Base-by-base conservation (phyloP, 768 basidiomycete genomes). In the Pulveroboletus frians region DNA sequence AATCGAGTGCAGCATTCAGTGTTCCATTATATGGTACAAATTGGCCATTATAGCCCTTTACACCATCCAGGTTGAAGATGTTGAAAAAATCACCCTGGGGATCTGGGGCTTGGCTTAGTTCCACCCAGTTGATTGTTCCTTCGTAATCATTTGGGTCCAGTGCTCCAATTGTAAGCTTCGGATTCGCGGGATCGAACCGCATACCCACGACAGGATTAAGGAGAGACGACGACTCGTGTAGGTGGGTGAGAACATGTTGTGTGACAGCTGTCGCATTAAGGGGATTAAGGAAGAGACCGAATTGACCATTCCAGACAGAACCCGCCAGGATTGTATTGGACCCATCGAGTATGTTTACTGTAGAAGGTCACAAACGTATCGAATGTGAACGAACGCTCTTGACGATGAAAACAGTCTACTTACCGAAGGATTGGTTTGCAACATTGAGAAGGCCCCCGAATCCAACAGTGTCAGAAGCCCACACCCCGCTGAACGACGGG, bases 181-280 rank as follows among this genome's bases (percentile, higher is more conserved):
- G 64, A n/a, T 61, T 63, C 10, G 14, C 35, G 29, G 64, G 55
- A 43, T 66, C 61, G 23, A 66, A 65, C 9, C 63, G 54, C 58
- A 66, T 57, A 14, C 64, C 66, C 9, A 66, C 21, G 10, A 66
- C 66, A 18, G 64, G 64, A 29, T 67, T 66, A 39, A 66, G 65
- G 13, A 65, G 54, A 29, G 58, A 56, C 9, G 54, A 53, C 1
- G 59, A 63, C 6, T 57, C 18, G 8, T 65, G 17, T 13, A 65
- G 17, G 8, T 39, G 56, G 1, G 55, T 61, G 13, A 65, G n/a
- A 20, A 58, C 4, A 40, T 65, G 56, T 18, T 21, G 38, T 11
- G 46, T 32, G 7, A 49, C 18, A 11, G 45, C 9, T 0, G 56
- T 57, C 17, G 50, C 17, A 27, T 59, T 63, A 5, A 61, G 50